Evolutionary conservation across 768 basidiomycete genomes (phyloP).

Genomic region (Mycena pura): DNA sequence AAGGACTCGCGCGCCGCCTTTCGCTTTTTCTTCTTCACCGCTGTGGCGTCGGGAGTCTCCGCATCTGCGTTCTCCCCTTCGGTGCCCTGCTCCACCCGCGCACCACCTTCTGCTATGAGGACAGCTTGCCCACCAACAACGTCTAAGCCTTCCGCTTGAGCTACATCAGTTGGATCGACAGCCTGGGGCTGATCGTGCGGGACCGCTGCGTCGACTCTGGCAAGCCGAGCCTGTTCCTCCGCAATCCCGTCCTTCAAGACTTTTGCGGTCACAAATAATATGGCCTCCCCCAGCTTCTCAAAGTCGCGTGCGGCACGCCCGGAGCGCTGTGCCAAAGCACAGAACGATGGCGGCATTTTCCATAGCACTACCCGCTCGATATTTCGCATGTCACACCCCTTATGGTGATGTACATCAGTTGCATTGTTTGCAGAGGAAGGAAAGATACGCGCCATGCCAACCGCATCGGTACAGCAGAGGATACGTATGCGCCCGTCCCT

Average conservation of each 20-base stretch:
- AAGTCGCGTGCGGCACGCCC: conserved; percentile 28
- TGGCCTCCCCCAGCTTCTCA: conserved; percentile 10
- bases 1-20: background rate
- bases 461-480: conserved; percentile 30
- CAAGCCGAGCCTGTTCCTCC: background rate
- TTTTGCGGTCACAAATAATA: conserved; percentile 8
- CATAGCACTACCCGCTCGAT: conserved; percentile 22
- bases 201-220: background rate
- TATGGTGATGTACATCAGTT: background rate
- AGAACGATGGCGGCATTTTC: conserved; percentile 30
- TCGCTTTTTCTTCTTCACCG: background rate
- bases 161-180: background rate
- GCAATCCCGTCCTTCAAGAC: conserved; percentile 8
- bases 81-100: background rate
- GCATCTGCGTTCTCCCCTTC: background rate
- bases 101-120: background rate
- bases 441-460: conserved; percentile 33
- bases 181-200: background rate
- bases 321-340: conserved; percentile 25
- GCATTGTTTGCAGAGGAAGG: background rate
- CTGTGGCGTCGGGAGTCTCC: background rate
- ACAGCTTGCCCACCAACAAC: background rate
- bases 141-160: background rate
- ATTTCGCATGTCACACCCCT: conserved; percentile 21
- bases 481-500: conserved; percentile 22